Evolutionary conservation across 139 green algal genomes (phyloP), one percentile per base, ranked within the genome.

Genomic region (Tetratostichococcus sp.): DNA sequence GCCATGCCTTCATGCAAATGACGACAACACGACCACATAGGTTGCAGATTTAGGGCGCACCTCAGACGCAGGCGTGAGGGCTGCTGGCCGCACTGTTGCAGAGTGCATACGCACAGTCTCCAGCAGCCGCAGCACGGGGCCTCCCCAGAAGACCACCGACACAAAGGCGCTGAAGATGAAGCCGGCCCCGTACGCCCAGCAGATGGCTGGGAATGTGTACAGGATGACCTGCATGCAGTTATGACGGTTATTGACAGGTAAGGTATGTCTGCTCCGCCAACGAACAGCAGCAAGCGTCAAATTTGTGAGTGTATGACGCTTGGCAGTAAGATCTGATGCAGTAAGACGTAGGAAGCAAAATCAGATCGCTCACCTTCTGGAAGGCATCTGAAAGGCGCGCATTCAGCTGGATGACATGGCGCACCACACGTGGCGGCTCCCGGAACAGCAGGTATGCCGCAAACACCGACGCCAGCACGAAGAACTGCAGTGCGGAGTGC

Each of bases 111-210:
- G 72, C 30, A 86, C 26, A 0, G 34, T 70, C n/a, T 89, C 80
- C 33, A 84, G 88, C 19, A 84, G 28, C 30, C 66, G 25, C 73
- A 85, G 67, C 30, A 82, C 22, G 0, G 84, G 85, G 0, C 67
- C 77, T 17, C 82, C 90, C 91, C 90, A 95, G 73, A 96, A 96
- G 11, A 96, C 84, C 8, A 94, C 72, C 31, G 75, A 83, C 11
- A 86, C 87, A 79, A 92, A 90, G 30, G 70, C 79, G 30, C 75
- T 90, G 80, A 96, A 96, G 2, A 94, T 57, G 19, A 91, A 65
- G 33, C 91, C 91, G 0, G 91, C 91, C 17, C 88, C 89, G 77
- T 96, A 94, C 28, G 89, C 58, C 92, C 92, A 95, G 85, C 92
- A 97, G 31, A 97, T 83, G 19, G 89, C 91, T 1, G 91, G 91